Base-by-base conservation (phyloP, 2,329 filamentous ascomycete genomes). In the Colletotrichum somersetense region DNA sequence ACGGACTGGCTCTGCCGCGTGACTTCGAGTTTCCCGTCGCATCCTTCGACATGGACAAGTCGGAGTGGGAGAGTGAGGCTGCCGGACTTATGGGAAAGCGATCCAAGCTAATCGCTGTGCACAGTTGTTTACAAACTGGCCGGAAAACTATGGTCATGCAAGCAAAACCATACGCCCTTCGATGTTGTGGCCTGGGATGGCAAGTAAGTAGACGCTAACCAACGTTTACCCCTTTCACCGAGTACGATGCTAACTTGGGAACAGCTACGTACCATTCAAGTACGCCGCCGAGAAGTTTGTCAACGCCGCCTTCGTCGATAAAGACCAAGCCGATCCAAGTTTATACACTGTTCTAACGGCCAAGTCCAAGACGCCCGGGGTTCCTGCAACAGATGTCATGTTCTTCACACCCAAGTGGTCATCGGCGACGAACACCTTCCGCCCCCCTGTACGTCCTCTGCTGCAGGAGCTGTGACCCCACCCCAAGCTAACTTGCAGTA, bases 101-200 rank as follows among this genome's bases (percentile, higher is more conserved):
- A 71, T 1, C 44, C 59, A 8, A 46, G 62, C 23, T 75, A 69
- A 63, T 26, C 2, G 10, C 35, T 7, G 12, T n/a, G 11, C 57
- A 42, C 71, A 73, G 82, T 91, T 18, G 81, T 90, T 2, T 86
- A 87, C 75, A 91, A 91, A 76, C 86, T 91, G 66, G 85, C 85
- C 2, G 89, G 89, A 3, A 87, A 86, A 67, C 85, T 91, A 55
- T 91, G 89, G 77, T 82, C 83, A 20, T 89, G 88, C 59, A 86
- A 84, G 53, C 90, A 92, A 76, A 84, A 83, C 42, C 89, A 91
- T 77, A 90, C 87, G 2, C 89, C 89, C 0, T 91, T 91, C 73
- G 89, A 92, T 73, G 89, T 92, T 3, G 89, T 91, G 0, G 89
- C 89, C 5, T 92, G 90, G 89, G 89, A 91, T 75, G 90, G 90